These are phyloP conservation scores for Lecanicillium sp. DNA, from an alignment of 2,329 filamentous ascomycete genomes.

Conservation along the genomic window DNA sequence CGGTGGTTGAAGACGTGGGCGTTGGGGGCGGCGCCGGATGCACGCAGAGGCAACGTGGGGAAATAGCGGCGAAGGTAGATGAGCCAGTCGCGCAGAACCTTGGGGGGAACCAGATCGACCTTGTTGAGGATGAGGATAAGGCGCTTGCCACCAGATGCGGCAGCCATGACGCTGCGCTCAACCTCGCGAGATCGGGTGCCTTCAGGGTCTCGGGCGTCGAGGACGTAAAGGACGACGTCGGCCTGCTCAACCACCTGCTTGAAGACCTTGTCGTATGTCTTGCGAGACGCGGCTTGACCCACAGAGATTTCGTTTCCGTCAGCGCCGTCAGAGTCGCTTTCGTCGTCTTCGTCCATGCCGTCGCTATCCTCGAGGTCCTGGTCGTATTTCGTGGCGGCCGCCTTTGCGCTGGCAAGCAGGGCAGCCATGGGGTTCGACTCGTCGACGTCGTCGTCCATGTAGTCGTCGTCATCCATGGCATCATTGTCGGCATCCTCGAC, in stretches of 20 bases:
- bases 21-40: constrained; percentile 73
- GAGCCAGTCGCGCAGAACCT: constrained; percentile 79
- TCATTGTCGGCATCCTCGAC: constrained; percentile 37
- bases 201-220: constrained; percentile 86
- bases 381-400: constrained; percentile 69
- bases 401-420: constrained; percentile 74
- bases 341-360: constrained; percentile 42
- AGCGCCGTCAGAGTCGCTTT: constrained; percentile 49
- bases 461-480: constrained; percentile 37
- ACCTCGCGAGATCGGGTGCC: constrained; percentile 86
- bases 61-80: constrained; percentile 79
- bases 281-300: constrained; percentile 59
- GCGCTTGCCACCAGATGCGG: constrained; percentile 72
- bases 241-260: constrained; percentile 84
- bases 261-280: constrained; percentile 92
- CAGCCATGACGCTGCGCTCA: constrained; percentile 86
- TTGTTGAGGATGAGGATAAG: constrained; percentile 92
- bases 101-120: constrained; percentile 80
- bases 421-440: constrained; percentile 84
- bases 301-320: constrained; percentile 41
- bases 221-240: constrained; percentile 86
- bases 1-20: constrained; percentile 90
- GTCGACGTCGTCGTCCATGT: constrained; percentile 51
- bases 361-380: constrained; percentile 52
- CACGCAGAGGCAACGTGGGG: constrained; percentile 82